These are phyloP conservation scores for Trichoderma lentiforme DNA, from an alignment of 2,329 filamentous ascomycete species.

Conservation along the genomic window DNA sequence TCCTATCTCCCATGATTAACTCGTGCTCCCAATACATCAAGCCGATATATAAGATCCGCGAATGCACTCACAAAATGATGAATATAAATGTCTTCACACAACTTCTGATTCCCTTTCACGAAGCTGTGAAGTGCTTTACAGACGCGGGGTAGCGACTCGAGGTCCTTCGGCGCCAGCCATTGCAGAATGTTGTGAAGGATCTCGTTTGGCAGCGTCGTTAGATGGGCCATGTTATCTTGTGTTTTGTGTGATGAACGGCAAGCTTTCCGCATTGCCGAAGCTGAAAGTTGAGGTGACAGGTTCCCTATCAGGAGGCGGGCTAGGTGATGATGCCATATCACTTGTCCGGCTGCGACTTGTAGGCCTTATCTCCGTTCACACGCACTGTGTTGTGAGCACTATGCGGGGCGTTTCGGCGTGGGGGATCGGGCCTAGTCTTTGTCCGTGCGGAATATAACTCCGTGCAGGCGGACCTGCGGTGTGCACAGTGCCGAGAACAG, in stretches of 20 bases:
- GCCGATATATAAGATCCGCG: no score
- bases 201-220: slow-evolving; percentile 53
- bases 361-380: neutral
- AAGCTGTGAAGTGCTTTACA: slow-evolving; percentile 53
- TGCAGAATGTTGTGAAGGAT: slow-evolving; percentile 60
- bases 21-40: neutral
- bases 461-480: neutral
- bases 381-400: neutral
- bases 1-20: neutral
- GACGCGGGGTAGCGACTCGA: slow-evolving; percentile 49
- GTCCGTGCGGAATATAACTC: neutral
- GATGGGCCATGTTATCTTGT: slow-evolving; percentile 18
- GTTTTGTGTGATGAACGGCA: neutral
- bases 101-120: slow-evolving; percentile 53
- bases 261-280: neutral
- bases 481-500: neutral
- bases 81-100: slow-evolving; percentile 63
- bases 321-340: slow-evolving; percentile 11
- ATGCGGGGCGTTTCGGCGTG: neutral
- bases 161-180: slow-evolving; percentile 54
- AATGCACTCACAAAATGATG: slow-evolving; percentile 46
- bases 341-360: neutral
- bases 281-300: neutral
- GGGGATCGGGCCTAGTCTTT: neutral
- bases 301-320: neutral